phyloP scores from a whole-genome alignment of 2,329 filamentous ascomycete species.

The Calonectria pseudoturangicola region DNA sequence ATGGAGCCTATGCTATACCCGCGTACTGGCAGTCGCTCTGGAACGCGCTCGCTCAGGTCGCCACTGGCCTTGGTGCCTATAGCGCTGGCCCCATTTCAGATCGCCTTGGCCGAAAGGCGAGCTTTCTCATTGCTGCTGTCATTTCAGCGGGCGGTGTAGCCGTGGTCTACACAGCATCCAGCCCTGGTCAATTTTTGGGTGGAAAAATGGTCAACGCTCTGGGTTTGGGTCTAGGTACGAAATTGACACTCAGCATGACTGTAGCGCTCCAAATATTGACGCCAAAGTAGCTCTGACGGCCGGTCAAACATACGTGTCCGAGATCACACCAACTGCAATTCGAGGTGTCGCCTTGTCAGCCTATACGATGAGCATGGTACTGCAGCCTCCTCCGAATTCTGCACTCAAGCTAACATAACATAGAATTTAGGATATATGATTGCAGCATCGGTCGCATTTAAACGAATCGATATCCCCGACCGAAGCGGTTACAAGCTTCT shows the following conservation, averaged over 20 bases:
- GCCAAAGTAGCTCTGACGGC: neutral
- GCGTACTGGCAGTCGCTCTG: slow-evolving; percentile 25
- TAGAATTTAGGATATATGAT: slow-evolving; percentile 13
- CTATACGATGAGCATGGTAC: slow-evolving; percentile 25
- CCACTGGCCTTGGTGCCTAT: slow-evolving; percentile 20
- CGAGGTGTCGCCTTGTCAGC: slow-evolving; percentile 23
- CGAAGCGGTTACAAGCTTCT: slow-evolving; percentile 20
- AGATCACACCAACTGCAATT: slow-evolving; percentile 22
- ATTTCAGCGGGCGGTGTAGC: slow-evolving; percentile 23
- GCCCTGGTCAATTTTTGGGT: slow-evolving; percentile 22
- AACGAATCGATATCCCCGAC: slow-evolving; percentile 10
- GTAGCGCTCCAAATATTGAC: neutral
- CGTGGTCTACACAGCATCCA: slow-evolving; percentile 13
- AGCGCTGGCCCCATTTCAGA: slow-evolving; percentile 14
- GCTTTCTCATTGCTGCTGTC: neutral
- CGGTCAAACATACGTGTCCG: slow-evolving; percentile 25
- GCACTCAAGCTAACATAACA: neutral
- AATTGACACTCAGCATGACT: no score
- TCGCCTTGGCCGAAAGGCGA: slow-evolving; percentile 3
- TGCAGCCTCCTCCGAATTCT: neutral
- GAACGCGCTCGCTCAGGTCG: slow-evolving; percentile 24
- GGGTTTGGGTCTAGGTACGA: slow-evolving; percentile 22
- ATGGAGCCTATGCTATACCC: slow-evolving; percentile 12
- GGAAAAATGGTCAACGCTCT: slow-evolving; percentile 27
- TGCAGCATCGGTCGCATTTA: slow-evolving; percentile 19